These are phyloP conservation scores for Penicillium brasilianum DNA, from an alignment of 2,329 filamentous ascomycete species.

Conservation along the genomic window DNA sequence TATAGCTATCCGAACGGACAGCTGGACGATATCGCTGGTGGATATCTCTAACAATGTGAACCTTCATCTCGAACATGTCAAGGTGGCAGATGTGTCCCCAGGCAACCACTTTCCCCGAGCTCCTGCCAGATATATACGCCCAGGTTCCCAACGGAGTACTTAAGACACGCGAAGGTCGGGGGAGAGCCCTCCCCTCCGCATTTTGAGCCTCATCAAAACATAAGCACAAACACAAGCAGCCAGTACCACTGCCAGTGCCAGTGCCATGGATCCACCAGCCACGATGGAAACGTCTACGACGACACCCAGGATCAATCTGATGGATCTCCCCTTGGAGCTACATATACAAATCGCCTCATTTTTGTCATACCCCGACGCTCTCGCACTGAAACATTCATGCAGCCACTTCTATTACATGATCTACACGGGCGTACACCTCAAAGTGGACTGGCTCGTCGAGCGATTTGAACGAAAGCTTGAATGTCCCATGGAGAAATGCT, in stretches of 20 bases:
- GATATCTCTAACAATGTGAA: not conserved
- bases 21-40: not conserved
- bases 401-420: slow-evolving; percentile 68
- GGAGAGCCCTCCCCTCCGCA: not conserved
- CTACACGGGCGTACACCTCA: slow-evolving; percentile 68
- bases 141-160: not conserved
- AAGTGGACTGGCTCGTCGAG: slow-evolving; percentile 72
- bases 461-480: slow-evolving; percentile 67
- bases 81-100: slow-evolving; percentile 7
- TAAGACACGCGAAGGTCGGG: not conserved
- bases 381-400: slow-evolving; percentile 71
- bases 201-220: slow-evolving; percentile 5
- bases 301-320: slow-evolving; percentile 40
- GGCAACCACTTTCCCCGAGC: slow-evolving; percentile 19
- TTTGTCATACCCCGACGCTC: slow-evolving; percentile 72
- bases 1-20: not conserved
- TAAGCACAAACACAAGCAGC: no score
- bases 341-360: slow-evolving; percentile 65
- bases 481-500: slow-evolving; percentile 62
- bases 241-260: not conserved
- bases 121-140: slow-evolving; percentile 4
- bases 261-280: slow-evolving; percentile 3
- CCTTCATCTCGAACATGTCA: not conserved
- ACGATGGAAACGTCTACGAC: not conserved
- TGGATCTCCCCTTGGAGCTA: slow-evolving; percentile 68